phyloP scores from a whole-genome alignment of 352 stramenopile species.

The Pythium insidiosum region DNA sequence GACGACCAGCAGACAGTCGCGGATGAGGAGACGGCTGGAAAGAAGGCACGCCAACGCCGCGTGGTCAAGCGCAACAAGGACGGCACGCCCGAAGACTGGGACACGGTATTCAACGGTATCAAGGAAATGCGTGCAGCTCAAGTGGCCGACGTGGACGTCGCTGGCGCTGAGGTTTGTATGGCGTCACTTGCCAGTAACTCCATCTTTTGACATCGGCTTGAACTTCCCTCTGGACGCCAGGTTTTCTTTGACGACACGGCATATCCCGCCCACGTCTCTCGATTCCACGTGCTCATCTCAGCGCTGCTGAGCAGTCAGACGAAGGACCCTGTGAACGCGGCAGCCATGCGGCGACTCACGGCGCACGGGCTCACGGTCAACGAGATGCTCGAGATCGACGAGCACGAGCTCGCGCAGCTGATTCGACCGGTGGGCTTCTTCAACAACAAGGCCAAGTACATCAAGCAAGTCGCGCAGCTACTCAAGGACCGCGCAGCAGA shows the following conservation, averaged over 20 bases:
- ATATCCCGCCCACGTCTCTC: slow-evolving; percentile 32
- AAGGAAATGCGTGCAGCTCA: slow-evolving; percentile 55
- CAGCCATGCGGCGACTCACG: slow-evolving; percentile 61
- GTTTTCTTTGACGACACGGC: slow-evolving; percentile 27
- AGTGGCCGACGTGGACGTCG: slow-evolving; percentile 62
- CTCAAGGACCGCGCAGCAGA: slow-evolving; percentile 27
- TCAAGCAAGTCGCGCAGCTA: slow-evolving; percentile 77
- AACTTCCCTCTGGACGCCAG: too few species aligned
- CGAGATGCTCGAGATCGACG: slow-evolving; percentile 78
- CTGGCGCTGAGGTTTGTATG: slow-evolving; percentile 43
- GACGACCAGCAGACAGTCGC: slow-evolving; percentile 9
- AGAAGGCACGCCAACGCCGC: slow-evolving; percentile 4
- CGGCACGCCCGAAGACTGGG: slow-evolving; percentile 33
- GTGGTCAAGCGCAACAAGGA: slow-evolving; percentile 12
- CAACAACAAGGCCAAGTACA: slow-evolving; percentile 95
- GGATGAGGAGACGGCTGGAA: slow-evolving; percentile 3
- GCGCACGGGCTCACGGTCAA: slow-evolving; percentile 74
- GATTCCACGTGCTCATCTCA: slow-evolving; percentile 93
- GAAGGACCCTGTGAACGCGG: slow-evolving; percentile 90
- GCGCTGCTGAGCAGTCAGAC: slow-evolving; percentile 97
- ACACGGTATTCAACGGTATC: slow-evolving; percentile 50
- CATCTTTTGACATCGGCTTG: too few species aligned
- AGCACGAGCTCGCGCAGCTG: slow-evolving; percentile 78
- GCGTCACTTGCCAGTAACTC: too few species aligned
- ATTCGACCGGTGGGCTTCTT: slow-evolving; percentile 94